phyloP scores from a whole-genome alignment of 1,284 basidiomycete genomes.

The Puccinia horiana region DNA sequence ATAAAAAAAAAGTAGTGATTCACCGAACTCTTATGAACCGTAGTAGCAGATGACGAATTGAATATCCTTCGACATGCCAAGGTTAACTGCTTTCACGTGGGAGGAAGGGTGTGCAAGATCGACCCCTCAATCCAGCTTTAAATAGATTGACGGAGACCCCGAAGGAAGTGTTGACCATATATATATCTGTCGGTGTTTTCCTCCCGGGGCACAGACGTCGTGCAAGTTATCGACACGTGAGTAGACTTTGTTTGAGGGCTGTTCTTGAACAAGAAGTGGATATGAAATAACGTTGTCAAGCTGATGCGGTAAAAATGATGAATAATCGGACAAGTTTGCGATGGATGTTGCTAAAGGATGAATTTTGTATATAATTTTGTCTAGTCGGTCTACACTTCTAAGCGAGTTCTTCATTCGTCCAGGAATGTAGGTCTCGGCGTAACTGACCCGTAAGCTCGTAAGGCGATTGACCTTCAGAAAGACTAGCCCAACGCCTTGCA shows the following conservation, averaged over 20 bases:
- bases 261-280: neutral
- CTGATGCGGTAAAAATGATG: neutral
- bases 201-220: neutral
- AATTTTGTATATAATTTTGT: neutral
- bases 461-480: conserved; percentile 20
- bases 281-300: neutral
- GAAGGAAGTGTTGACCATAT: too few relatives aligned
- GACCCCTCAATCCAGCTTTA: too few relatives aligned
- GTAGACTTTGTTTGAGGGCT: too few relatives aligned
- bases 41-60: neutral
- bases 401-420: conserved; percentile 2
- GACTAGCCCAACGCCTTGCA: conserved; percentile 22
- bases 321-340: neutral
- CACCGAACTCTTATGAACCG: too few relatives aligned
- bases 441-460: conserved; percentile 11
- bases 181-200: neutral
- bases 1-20: too few relatives aligned
- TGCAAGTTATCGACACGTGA: too few relatives aligned
- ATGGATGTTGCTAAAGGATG: neutral
- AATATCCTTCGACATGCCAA: neutral
- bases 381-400: neutral
- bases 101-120: too few relatives aligned
- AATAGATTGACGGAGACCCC: too few relatives aligned
- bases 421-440: conserved; percentile 29
- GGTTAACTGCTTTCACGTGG: neutral